Percentiles rank a stretch among this genome's conserved stretches.
These are phyloP conservation scores for Picochlorum sp. DNA, from an alignment of 139 green algal species.

Conservation along the genomic window DNA sequence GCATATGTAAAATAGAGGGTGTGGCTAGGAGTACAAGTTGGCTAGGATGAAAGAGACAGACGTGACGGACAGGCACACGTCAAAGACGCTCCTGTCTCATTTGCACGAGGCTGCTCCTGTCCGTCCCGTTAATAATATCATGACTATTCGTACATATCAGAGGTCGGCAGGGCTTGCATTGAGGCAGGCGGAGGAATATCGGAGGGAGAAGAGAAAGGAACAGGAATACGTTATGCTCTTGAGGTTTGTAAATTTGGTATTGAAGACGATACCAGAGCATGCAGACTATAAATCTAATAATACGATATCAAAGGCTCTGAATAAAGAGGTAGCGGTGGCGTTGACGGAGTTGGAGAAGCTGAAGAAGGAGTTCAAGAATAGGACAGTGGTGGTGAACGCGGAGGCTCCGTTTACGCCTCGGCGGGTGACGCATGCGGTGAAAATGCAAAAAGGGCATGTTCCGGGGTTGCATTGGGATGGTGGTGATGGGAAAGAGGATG, in stretches of 20 bases:
- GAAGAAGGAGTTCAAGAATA: conserved; percentile 35
- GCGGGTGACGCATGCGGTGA: conserved; percentile 34
- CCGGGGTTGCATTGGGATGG: conserved; percentile 27
- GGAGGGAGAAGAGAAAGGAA: conserved; percentile 40
- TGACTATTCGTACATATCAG: conserved; percentile 52
- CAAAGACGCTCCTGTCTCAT: conserved; percentile 26
- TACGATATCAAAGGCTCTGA: conserved; percentile 22
- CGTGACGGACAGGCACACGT: not conserved
- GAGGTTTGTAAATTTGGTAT: conserved; percentile 57
- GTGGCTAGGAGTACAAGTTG: too few species aligned
- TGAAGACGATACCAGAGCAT: conserved; percentile 72
- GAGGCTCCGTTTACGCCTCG: conserved; percentile 21
- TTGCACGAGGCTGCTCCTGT: conserved; percentile 27
- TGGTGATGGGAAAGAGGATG: not conserved
- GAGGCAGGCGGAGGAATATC: conserved; percentile 57
- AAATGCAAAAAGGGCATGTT: conserved; percentile 44
- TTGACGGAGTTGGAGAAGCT: conserved; percentile 54
- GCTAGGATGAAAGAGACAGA: not conserved
- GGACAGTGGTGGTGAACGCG: conserved; percentile 5
- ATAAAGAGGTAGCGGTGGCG: conserved; percentile 12
- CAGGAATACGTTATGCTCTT: conserved; percentile 79
- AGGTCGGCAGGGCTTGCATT: conserved; percentile 38
- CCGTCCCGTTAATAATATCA: conserved; percentile 34
- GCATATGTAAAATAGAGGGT: too few species aligned
- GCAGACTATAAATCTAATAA: conserved; percentile 27